These are phyloP conservation scores for Houttuynia cordata DNA, from an alignment of 164 flowering plant genomes.

Conservation along the genomic window DNA sequence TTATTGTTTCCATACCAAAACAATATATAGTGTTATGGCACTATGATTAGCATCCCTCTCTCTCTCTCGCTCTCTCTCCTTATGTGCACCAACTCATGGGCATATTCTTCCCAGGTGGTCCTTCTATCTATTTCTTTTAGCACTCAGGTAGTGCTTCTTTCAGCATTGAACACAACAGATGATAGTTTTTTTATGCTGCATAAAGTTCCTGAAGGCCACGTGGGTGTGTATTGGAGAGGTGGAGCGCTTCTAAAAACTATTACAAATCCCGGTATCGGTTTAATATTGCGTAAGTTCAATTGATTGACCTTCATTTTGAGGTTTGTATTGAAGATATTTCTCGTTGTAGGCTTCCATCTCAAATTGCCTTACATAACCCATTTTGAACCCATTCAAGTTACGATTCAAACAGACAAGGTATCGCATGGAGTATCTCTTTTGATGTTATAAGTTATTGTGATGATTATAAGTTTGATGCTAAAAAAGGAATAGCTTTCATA, in stretches of 20 bases:
- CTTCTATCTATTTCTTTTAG: too few relatives aligned
- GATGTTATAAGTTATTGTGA: too few relatives aligned
- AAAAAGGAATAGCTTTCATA: too few relatives aligned
- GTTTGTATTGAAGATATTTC: background rate
- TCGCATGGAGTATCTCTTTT: background rate
- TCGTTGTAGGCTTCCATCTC: conserved; percentile 65
- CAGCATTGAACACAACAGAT: conserved; percentile 5
- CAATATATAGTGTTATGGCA: too few relatives aligned
- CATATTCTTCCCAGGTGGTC: background rate
- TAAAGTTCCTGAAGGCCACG: conserved; percentile 99
- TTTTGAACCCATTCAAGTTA: conserved; percentile 27
- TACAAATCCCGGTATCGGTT: conserved; percentile 63
- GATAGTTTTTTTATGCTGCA: conserved; percentile 47
- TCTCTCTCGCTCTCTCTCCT: too few relatives aligned
- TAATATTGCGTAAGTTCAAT: background rate
- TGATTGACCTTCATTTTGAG: background rate
- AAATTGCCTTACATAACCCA: background rate
- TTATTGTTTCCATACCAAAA: too few relatives aligned
- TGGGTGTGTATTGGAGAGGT: conserved; percentile 95
- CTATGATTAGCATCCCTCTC: too few relatives aligned
- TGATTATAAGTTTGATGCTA: background rate
- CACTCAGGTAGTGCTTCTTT: conserved; percentile 10
- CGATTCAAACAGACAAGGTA: conserved; percentile 89
- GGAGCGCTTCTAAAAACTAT: conserved; percentile 79
- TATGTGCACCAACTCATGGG: background rate